These are phyloP conservation scores for Limonium bicolor DNA, from an alignment of 148 eudicot species.

Conservation along the genomic window DNA sequence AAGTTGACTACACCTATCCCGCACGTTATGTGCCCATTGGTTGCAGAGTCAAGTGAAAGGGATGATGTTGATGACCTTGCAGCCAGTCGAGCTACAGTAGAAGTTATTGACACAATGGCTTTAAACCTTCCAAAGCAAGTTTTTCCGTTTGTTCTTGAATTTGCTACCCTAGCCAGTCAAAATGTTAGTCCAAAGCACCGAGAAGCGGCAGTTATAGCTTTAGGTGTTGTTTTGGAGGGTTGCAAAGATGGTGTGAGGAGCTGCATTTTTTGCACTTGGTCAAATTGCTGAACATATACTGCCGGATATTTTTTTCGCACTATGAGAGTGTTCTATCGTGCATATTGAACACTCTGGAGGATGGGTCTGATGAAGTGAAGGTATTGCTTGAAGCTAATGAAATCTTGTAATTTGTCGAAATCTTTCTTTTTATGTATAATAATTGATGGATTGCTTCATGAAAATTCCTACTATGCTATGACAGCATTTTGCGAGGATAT, in stretches of 20 bases:
- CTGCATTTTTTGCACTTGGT: constrained; percentile 84
- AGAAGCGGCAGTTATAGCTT: constrained; percentile 75
- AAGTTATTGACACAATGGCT: constrained; percentile 93
- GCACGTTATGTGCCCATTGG: constrained; percentile 74
- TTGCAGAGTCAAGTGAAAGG: constrained; percentile 53
- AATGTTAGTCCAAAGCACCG: constrained; percentile 61
- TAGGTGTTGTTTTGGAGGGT: constrained; percentile 80
- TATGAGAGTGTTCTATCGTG: constrained; percentile 80
- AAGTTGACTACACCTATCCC: constrained; percentile 64
- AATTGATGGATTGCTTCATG: constrained; percentile 24
- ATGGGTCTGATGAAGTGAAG: constrained; percentile 86
- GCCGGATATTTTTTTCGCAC: constrained; percentile 78
- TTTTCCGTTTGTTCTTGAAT: constrained; percentile 57
- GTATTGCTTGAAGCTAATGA: constrained; percentile 11
- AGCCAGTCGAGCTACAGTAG: constrained; percentile 85
- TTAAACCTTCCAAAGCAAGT: constrained; percentile 67
- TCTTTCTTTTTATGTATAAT: constrained; percentile 2
- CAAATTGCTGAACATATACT: constrained; percentile 89
- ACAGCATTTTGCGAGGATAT: constrained; percentile 93
- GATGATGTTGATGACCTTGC: constrained; percentile 83
- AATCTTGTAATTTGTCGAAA: neutral
- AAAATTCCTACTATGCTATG: constrained; percentile 86
- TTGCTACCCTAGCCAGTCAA: constrained; percentile 62
- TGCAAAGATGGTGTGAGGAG: constrained; percentile 83
- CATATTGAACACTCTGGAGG: constrained; percentile 66